Base-by-base conservation (phyloP, 345 rosid species). In the Turnera subulata region DNA sequence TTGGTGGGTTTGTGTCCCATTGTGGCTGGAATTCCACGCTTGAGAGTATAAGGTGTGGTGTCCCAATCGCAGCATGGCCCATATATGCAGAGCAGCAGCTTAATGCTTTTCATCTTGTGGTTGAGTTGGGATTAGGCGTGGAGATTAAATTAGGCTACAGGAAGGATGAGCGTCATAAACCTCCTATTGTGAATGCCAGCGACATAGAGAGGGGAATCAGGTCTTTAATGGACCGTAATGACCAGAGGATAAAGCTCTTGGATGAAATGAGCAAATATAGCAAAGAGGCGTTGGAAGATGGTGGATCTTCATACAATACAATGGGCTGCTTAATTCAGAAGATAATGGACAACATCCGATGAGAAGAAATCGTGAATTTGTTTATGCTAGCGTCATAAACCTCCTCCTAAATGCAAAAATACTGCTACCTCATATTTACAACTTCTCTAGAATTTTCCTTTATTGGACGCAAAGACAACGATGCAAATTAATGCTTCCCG, bases 1-100 rank as follows among this genome's bases (percentile, higher is more conserved):
- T 50, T 4, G 65, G 65, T 11, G 65, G 65, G 12, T 61, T 61
- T 18, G 64, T 60, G 22, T 60, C 64, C 0, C 64, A 60, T n/a
- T 60, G 64, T 8, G 64, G 64, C 23, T 60, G 64, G 64, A 60
- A 60, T 50, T 60, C 64, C 1, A 12, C 11, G 14, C 42, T 60
- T 6, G 64, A 60, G 26, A 60, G 64, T 10, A 8, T 37, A 11
- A n/a, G 47, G 47, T 60, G 13, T 22, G 56, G 56, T n/a, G 64
- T 60, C 9, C 64, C 56, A 8, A 51, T 60, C 14, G 64, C 64
- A 29, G 24, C 56, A 0, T 50, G 53, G 64, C 56, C 47, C 6
- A 23, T 60, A 19, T 22, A 60, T 19, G 64, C 37, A 1, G 64
- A 60, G 64, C 64, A 60, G 4, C 64, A 60, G 14, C 1, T 60